Evolutionary conservation across 2,329 filamentous ascomycete species (phyloP), one percentile per base, ranked within the genome.

Genomic region (Fusarium avenaceum): DNA sequence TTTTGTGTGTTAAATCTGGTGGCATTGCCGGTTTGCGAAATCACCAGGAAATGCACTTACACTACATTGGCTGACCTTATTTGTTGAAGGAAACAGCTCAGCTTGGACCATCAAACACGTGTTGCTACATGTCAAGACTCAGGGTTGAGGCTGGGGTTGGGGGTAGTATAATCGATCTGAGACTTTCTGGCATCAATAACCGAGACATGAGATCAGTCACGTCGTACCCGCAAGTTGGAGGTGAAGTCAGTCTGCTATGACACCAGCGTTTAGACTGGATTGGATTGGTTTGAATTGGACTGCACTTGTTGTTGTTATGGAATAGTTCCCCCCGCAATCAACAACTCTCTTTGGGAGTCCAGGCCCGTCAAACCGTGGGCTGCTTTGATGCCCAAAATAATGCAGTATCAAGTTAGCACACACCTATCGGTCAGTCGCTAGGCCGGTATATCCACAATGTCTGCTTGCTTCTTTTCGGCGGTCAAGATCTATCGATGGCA

Each of bases 381-480:
- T 44, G 40, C 30, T 46, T 52, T 51, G 49, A 57, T 46, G 65
- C 65, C 60, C 53, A 67, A 64, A 50, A 54, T 47, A 35, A 57
- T 52, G 51, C 44, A 58, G 48, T 42, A 30, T 49, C 39, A 38
- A 60, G 38, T 39, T 58, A 48, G 39, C 44, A 48, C 30, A 54
- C 42, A 30, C 43, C 30, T 48, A 62, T 60, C 57, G 54, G 51
- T 52, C 47, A 56, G 50, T 42, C 38, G 35, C 52, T 42, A 52
- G 51, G 19, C 35, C n/a, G 44, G 35, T 22, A 54, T 50, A 52
- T 48, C 54, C 40, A 58, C 59, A 24, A 43, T 57, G 44, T 48
- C 65, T 65, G 59, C 50, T 67, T 65, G 59, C 56, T 71, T 72
- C 59, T 67, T 59, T 58, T 65, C 45, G 57, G 71, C 70, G 67